phyloP scores from a whole-genome alignment of 805 yeast genomes.

The Sugiyamaella marilandica region DNA sequence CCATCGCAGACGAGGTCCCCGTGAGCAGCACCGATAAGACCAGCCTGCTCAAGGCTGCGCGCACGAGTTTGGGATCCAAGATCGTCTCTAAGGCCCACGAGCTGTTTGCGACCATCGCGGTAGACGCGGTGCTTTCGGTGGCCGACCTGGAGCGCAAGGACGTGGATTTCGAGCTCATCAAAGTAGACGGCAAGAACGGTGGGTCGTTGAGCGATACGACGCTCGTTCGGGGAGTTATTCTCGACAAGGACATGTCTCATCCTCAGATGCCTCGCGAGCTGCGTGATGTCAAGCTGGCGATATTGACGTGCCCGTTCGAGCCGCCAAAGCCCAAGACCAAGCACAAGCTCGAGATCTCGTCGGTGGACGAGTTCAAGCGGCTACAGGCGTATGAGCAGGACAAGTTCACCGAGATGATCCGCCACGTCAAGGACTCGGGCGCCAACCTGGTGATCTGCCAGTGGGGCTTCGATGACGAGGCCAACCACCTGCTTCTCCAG shows the following conservation, averaged over 20 bases:
- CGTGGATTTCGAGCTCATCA: conserved; percentile 94
- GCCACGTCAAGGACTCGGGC: conserved; percentile 78
- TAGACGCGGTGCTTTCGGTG: conserved; percentile 87
- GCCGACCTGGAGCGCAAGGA: conserved; percentile 90
- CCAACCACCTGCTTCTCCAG: conserved; percentile 84
- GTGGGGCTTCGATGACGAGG: conserved; percentile 99
- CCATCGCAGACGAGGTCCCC: conserved; percentile 62
- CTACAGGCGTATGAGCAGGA: conserved; percentile 90
- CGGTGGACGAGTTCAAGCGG: conserved; percentile 90
- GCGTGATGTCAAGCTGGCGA: conserved; percentile 80
- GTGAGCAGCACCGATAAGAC: conserved; percentile 43
- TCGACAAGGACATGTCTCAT: conserved; percentile 96
- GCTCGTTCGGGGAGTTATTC: conserved; percentile 82
- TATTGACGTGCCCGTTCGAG: conserved; percentile 96
- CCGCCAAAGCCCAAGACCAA: conserved; percentile 99
- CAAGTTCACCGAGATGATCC: conserved; percentile 87
- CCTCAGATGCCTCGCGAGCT: conserved; percentile 94
- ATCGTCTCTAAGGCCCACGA: conserved; percentile 92
- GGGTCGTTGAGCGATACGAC: conserved; percentile 85
- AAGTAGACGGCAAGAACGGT: conserved; percentile 93
- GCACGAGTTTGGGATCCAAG: conserved; percentile 91
- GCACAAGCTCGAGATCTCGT: conserved; percentile 87
- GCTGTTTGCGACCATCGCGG: conserved; percentile 94
- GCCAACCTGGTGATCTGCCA: conserved; percentile 97
- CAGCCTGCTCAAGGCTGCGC: conserved; percentile 80